A percentile compares a stretch with the other conserved stretches of the same genome.
Evolutionary conservation across 2,329 filamentous ascomycete species (phyloP).

Genomic region (Chaetomiaceae sp.): DNA sequence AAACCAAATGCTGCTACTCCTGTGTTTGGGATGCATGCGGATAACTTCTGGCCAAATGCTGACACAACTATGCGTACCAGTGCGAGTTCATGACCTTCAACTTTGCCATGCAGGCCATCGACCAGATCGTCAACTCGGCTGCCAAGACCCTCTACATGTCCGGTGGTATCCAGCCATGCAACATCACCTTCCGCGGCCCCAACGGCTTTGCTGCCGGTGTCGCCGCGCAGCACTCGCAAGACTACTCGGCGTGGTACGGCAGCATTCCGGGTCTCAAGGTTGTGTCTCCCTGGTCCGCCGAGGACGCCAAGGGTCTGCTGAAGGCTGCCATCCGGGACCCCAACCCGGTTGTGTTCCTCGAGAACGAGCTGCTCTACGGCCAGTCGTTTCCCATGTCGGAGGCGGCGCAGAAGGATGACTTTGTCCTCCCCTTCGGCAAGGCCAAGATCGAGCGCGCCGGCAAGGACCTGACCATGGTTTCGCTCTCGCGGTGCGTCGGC

Average conservation of each 20-base stretch:
- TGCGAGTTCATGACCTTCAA: constrained; percentile 99
- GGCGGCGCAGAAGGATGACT: constrained; percentile 92
- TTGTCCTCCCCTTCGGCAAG: constrained; percentile 96
- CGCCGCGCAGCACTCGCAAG: constrained; percentile 95
- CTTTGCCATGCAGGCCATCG: constrained; percentile 99
- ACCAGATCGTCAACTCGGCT: constrained; percentile 98
- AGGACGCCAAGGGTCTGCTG: constrained; percentile 96
- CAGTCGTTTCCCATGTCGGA: constrained; percentile 96
- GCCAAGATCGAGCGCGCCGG: constrained; percentile 97
- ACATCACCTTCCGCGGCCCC: constrained; percentile 98
- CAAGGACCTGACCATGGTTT: constrained; percentile 94
- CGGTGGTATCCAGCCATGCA: constrained; percentile 97
- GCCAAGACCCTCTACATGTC: constrained; percentile 99
- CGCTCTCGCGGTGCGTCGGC: constrained; percentile 90
- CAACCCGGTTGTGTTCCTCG: constrained; percentile 88
- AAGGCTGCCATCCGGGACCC: constrained; percentile 98
- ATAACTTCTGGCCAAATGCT: neutral
- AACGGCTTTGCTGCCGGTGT: constrained; percentile 98
- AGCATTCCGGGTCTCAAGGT: constrained; percentile 98
- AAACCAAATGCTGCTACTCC: too few species aligned
- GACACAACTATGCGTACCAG: constrained; percentile 40
- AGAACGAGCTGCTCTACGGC: constrained; percentile 91
- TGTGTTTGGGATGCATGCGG: too few species aligned
- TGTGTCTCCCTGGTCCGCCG: constrained; percentile 89
- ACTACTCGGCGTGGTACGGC: constrained; percentile 98